phyloP scores from a whole-genome alignment of 139 green algal species.

The Tetradesmus lagerheimii region DNA sequence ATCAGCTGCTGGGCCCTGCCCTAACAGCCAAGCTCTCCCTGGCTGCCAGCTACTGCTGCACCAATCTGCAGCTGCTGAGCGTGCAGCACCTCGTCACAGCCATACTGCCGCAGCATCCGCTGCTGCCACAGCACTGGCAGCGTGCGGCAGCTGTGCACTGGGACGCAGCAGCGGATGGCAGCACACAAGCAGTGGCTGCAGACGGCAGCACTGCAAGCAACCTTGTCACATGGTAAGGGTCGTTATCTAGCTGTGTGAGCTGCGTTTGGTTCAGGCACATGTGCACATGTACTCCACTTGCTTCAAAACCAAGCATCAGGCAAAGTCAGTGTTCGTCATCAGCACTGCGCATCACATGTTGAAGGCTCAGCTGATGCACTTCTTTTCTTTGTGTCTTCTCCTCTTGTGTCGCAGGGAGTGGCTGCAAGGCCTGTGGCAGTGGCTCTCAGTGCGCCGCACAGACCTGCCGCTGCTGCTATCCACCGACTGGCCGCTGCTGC shows the following conservation, averaged over 20 bases:
- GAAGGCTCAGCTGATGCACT: not conserved
- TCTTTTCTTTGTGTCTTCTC: not conserved
- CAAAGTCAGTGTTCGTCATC: no score
- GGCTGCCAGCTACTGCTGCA: constrained; percentile 28
- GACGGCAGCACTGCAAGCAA: not conserved
- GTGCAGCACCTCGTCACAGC: constrained; percentile 25
- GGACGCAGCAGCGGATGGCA: not conserved
- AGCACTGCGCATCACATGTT: no score
- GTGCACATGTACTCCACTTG: no score
- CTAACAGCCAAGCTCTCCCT: constrained; percentile 48
- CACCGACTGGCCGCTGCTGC: constrained; percentile 63
- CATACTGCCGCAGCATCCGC: constrained; percentile 53
- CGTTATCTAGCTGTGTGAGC: no score
- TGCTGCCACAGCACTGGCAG: constrained; percentile 47
- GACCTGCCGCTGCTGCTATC: constrained; percentile 12
- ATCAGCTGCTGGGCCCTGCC: constrained; percentile 10
- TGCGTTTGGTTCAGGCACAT: no score
- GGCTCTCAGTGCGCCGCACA: constrained; percentile 43
- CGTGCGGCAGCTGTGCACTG: not conserved
- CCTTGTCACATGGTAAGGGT: constrained; percentile 13
- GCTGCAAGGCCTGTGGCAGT: constrained; percentile 63
- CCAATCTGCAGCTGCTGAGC: constrained; percentile 51
- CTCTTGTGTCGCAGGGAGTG: constrained; percentile 47
- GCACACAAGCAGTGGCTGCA: not conserved
- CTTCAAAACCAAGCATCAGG: no score